Evolutionary conservation across 257 asterid species (phyloP), one percentile per base, ranked within the genome.

Genomic region (Jaltomata sinuosa): DNA sequence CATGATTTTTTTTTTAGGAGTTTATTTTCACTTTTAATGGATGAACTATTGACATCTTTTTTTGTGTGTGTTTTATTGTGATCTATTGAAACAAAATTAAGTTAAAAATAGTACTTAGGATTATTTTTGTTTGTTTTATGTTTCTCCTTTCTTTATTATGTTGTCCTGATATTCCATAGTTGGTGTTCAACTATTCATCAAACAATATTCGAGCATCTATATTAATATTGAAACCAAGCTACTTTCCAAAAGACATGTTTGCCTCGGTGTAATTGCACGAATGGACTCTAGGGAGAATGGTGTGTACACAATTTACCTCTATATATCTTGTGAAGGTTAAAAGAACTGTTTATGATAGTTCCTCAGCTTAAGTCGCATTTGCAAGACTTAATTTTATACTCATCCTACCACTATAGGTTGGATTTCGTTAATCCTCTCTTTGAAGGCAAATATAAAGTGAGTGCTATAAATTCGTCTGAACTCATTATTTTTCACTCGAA

Each of bases 221-320:
- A 8, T n/a, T n/a, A n/a, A n/a, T n/a, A n/a, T 62, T 19, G 71
- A 84, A 84, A 80, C 67, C 65, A 55, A 64, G 89, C 80, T 22
- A 55, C 80, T 86, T 88, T 82, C 52, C 53, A 62, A 47, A 29
- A 84, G 84, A 71, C 86, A 82, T 71, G 69, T 68, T 83, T 76
- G 65, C 81, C 84, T 84, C 62, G n/a, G n/a, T n/a, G n/a, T n/a
- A n/a, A n/a, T n/a, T n/a, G n/a, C n/a, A n/a, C n/a, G n/a, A n/a
- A n/a, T n/a, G n/a, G n/a, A n/a, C n/a, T n/a, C n/a, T n/a, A n/a
- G 6, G 5, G 5, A 12, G n/a, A n/a, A n/a, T n/a, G n/a, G n/a
- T 62, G 0, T 62, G 2, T 61, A 12, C n/a, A n/a, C n/a, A n/a
- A n/a, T n/a, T n/a, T n/a, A n/a, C n/a, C n/a, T n/a, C n/a, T n/a